A percentile compares a stretch with the other conserved stretches of the same genome.
phyloP scores from a whole-genome alignment of 805 yeast genomes.

The Yamadazyma tumulicola region DNA sequence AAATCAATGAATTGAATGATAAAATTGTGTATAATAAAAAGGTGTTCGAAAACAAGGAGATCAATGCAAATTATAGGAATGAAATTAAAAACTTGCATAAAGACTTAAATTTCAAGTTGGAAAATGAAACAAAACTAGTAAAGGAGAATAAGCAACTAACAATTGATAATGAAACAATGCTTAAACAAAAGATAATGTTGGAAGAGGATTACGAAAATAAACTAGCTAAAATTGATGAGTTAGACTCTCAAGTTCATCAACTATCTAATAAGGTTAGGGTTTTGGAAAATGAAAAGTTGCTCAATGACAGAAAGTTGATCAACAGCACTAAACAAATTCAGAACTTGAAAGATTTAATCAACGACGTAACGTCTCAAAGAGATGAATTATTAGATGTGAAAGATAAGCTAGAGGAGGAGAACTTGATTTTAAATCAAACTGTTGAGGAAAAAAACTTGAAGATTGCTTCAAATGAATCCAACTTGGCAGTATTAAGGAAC shows the following conservation, averaged over 20 bases:
- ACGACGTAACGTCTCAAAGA: constrained; percentile 60
- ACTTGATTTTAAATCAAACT: constrained; percentile 22
- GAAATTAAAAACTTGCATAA: constrained; percentile 54
- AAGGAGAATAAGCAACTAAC: constrained; percentile 60
- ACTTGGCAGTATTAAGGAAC: constrained; percentile 27
- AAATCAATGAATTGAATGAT: constrained; percentile 50
- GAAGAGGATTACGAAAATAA: constrained; percentile 32
- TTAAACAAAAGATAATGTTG: constrained; percentile 20
- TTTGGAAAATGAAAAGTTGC: constrained; percentile 31
- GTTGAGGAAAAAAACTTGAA: constrained; percentile 22
- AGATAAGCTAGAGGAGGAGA: constrained; percentile 28
- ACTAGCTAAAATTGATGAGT: constrained; percentile 39
- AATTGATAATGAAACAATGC: constrained; percentile 52
- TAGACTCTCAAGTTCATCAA: constrained; percentile 28
- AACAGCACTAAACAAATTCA: constrained; percentile 47
- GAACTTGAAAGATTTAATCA: constrained; percentile 55
- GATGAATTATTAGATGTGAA: constrained; percentile 49
- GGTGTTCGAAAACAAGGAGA: constrained; percentile 38
- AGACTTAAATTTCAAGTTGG: constrained; percentile 52
- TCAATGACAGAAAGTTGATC: constrained; percentile 33
- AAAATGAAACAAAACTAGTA: constrained; percentile 62
- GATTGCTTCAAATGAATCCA: constrained; percentile 25
- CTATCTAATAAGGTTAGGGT: constrained; percentile 25
- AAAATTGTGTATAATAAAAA: constrained; percentile 52
- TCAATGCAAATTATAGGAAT: constrained; percentile 43